Percentiles rank a stretch among this genome's conserved stretches.
phyloP scores from a whole-genome alignment of 768 basidiomycete species.

The Porphyrellus cyaneotinctus region DNA sequence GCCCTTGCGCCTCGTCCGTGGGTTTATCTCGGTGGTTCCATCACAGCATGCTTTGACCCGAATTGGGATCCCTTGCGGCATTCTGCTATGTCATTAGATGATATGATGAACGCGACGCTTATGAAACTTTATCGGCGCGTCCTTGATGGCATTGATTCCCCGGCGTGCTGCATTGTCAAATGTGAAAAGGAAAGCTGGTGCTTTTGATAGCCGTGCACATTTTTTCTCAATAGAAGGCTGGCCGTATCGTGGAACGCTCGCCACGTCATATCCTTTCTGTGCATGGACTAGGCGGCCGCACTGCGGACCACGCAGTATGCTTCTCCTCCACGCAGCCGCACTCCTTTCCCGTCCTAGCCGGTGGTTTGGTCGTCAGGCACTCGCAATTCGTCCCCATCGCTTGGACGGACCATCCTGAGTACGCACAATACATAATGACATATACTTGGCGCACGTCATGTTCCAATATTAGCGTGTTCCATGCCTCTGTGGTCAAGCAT shows the following conservation, averaged over 20 bases:
- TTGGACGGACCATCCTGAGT: not conserved
- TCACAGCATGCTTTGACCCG: conserved; percentile 21
- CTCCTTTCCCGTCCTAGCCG: conserved; percentile 1
- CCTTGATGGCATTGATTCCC: conserved; percentile 28
- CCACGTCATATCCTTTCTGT: conserved; percentile 18
- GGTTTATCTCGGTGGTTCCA: conserved; percentile 15
- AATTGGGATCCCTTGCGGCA: conserved; percentile 14
- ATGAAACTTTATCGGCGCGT: conserved; percentile 28
- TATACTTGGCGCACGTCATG: conserved; percentile 5
- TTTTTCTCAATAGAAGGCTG: conserved; percentile 20
- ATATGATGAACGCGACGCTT: conserved; percentile 23
- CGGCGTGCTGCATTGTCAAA: conserved; percentile 17
- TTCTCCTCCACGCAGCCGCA: conserved; percentile 1
- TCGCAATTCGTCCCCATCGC: not conserved
- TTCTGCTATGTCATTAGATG: conserved; percentile 20
- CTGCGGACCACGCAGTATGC: conserved; percentile 21
- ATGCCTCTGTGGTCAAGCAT: conserved; percentile 2
- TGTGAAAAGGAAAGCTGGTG: conserved; percentile 23
- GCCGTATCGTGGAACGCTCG: conserved; percentile 16
- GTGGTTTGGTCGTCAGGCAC: not conserved
- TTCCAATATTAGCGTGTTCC: conserved; percentile 7
- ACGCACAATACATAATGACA: not conserved
- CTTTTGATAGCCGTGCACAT: conserved; percentile 21
- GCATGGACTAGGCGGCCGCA: conserved; percentile 18
- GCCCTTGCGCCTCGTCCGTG: conserved; percentile 6